Base-by-base conservation (phyloP, 2,329 filamentous ascomycete genomes). In the Xylariaceae sp. region DNA sequence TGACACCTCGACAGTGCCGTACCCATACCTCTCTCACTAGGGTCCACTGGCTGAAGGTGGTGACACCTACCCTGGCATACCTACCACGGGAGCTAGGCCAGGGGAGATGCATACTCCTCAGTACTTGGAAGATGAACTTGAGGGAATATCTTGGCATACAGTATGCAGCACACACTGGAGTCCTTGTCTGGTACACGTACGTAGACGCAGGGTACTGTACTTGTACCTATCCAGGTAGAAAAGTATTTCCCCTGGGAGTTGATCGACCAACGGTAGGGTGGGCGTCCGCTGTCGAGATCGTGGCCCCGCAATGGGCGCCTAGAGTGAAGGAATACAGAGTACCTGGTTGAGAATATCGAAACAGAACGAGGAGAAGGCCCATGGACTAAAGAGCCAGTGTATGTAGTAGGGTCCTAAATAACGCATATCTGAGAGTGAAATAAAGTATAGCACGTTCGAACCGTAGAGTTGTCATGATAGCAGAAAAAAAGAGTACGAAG, bases 241-340 rank as follows among this genome's bases (percentile, higher is more conserved):
- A 23, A 23, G 26, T 17, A 48, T 26, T 39, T 24, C 45, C 46
- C 56, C 39, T 40, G 17, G 50, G 34, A 39, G 37, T 52, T 58
- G 57, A 60, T 63, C 24, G 47, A 47, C 60, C 16, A 61, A 54
- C 47, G 54, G 47, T 41, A 50, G 43, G 49, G 44, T 50, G 31
- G 28, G 29, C 23, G 47, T 53, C 12, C n/a, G n/a, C n/a, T n/a
- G n/a, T n/a, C n/a, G 52, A 48, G 39, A 48, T 53, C 26, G 43
- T 41, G 12, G 49, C 53, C 36, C 56, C 48, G 40, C 44, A 52
- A 40, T 47, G 44, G 51, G 57, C 51, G 53, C 48, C 49, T 60
- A 53, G 34, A n/a, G 52, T 26, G 41, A 44, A 29, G 43, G 24
- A 11, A 33, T 17, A 33, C 28, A 34, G 50, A 52, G 6, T 41